Percentiles rank a stretch among this genome's conserved stretches.
These are phyloP conservation scores for Dictyostelium firmibasis DNA, from an alignment of 78 protist genomes.

Conservation along the genomic window DNA sequence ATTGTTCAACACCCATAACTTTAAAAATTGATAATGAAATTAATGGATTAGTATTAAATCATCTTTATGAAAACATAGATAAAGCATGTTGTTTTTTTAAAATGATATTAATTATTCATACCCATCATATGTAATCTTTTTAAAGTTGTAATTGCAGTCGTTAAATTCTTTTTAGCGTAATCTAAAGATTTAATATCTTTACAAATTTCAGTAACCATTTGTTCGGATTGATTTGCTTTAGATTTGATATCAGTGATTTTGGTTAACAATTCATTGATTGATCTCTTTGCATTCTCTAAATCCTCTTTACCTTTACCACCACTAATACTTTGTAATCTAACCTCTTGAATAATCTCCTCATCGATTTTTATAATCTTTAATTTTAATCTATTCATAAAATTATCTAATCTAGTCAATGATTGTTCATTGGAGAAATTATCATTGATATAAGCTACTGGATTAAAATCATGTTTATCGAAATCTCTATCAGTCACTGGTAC, in stretches of 20 bases:
- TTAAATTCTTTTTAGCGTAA: constrained; percentile 91
- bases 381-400: constrained; percentile 36
- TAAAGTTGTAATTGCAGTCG: constrained; percentile 86
- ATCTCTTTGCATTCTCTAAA: constrained; percentile 80
- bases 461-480: constrained; percentile 83
- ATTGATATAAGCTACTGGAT: constrained; percentile 87
- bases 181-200: constrained; percentile 92
- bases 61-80: too few species aligned
- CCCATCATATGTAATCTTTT: constrained; percentile 87
- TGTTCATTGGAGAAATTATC: constrained; percentile 72
- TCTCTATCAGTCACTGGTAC: constrained; percentile 79
- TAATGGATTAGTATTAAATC: not conserved
- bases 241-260: constrained; percentile 83
- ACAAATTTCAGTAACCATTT: constrained; percentile 91
- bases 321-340: constrained; percentile 81
- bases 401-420: constrained; percentile 36
- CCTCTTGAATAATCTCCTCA: constrained; percentile 77
- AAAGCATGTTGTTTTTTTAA: too few species aligned
- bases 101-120: not conserved
- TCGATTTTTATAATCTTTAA: constrained; percentile 50
- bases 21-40: not conserved
- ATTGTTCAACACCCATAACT: constrained; percentile 67
- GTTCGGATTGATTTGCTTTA: constrained; percentile 89
- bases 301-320: constrained; percentile 76
- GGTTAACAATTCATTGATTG: constrained; percentile 81